Percentiles rank a stretch among this genome's conserved stretches.
phyloP scores from a whole-genome alignment of 495 filamentous ascomycete genomes.

The Annulohypoxylon moriforme region DNA sequence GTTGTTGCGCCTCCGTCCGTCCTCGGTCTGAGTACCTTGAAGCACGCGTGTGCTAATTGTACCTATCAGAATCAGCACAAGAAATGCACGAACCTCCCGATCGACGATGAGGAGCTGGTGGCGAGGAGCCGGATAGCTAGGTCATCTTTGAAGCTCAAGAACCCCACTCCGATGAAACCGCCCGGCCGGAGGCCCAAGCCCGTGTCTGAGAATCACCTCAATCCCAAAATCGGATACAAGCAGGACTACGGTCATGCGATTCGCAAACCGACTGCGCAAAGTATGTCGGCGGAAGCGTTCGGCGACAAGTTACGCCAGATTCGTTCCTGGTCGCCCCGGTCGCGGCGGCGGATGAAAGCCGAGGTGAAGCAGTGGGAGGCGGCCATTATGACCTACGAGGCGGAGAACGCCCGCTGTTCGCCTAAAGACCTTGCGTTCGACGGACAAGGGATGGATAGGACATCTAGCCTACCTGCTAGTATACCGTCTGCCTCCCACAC shows the following conservation, averaged over 20 bases:
- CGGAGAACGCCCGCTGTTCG: constrained; percentile 12
- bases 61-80: constrained; percentile 44
- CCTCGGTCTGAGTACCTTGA: constrained; percentile 27
- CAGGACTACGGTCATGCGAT: constrained; percentile 18
- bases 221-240: not conserved
- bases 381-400: constrained; percentile 43
- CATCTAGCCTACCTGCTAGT: not conserved
- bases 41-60: constrained; percentile 46
- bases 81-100: constrained; percentile 42
- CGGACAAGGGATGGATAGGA: not conserved
- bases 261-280: constrained; percentile 19
- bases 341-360: constrained; percentile 40
- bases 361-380: constrained; percentile 45
- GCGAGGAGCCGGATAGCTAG: constrained; percentile 27
- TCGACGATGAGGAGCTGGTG: constrained; percentile 31
- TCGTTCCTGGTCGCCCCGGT: constrained; percentile 39
- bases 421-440: not conserved
- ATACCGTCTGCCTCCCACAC: constrained; percentile 2
- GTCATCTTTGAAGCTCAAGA: constrained; percentile 19
- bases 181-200: constrained; percentile 27
- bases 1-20: constrained; percentile 38
- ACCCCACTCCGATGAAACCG: not conserved
- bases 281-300: constrained; percentile 27
- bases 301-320: constrained; percentile 41
- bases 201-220: not conserved